phyloP scores from a whole-genome alignment of 495 filamentous ascomycete species.

The Staphylotrichum longicolle region DNA sequence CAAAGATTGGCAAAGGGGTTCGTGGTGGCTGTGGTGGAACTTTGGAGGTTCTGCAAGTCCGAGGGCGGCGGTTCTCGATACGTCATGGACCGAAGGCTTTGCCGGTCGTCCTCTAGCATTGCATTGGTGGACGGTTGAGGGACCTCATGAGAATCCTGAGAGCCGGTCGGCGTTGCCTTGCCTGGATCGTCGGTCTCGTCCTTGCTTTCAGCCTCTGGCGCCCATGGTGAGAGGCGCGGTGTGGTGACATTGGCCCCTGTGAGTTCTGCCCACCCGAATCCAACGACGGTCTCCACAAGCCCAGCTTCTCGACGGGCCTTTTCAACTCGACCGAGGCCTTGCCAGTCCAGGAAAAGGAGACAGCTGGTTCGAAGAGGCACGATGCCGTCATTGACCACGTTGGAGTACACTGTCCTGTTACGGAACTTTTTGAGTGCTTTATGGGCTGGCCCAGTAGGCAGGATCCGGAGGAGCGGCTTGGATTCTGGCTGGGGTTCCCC shows the following conservation, averaged over 20 bases:
- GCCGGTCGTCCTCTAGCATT: constrained; percentile 52
- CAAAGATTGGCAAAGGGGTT: constrained; percentile 59
- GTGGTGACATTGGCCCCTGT: constrained; percentile 65
- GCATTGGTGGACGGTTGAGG: constrained; percentile 59
- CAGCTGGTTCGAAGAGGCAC: constrained; percentile 93
- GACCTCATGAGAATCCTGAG: constrained; percentile 45
- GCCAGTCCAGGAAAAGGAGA: constrained; percentile 95
- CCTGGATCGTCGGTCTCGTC: constrained; percentile 27
- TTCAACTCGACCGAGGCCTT: constrained; percentile 85
- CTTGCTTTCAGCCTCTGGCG: constrained; percentile 29
- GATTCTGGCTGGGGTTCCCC: constrained; percentile 68
- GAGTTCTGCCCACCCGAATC: constrained; percentile 92
- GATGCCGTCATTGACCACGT: constrained; percentile 98
- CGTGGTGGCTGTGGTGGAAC: constrained; percentile 31
- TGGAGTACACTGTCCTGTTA: constrained; percentile 91
- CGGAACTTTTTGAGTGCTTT: constrained; percentile 80
- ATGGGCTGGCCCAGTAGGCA: constrained; percentile 92
- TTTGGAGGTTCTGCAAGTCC: constrained; percentile 28
- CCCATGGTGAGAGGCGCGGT: constrained; percentile 38
- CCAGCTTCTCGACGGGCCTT: constrained; percentile 92
- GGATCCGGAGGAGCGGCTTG: constrained; percentile 85
- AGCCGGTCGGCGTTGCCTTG: constrained; percentile 26
- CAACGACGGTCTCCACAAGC: constrained; percentile 84
- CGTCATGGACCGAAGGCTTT: constrained; percentile 42
- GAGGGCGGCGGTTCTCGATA: constrained; percentile 22